A percentile compares a stretch with the other conserved stretches of the same genome.
These are phyloP conservation scores for Trichothecium sympodiale DNA, from an alignment of 2,329 filamentous ascomycete species.

Conservation along the genomic window DNA sequence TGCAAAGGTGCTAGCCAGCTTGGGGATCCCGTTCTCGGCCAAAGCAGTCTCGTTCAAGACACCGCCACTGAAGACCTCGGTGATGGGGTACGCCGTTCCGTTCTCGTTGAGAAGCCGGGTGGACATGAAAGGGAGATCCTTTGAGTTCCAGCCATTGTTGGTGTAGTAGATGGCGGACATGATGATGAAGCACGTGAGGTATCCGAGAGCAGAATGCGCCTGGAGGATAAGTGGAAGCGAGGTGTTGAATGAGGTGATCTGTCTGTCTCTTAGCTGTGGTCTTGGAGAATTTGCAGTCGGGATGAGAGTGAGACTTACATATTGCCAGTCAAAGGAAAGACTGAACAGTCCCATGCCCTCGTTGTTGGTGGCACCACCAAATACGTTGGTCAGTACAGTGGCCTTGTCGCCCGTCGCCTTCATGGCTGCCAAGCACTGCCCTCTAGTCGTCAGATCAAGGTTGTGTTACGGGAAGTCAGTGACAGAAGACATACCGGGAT, in stretches of 20 bases:
- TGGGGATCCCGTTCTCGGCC: slow-evolving; percentile 31
- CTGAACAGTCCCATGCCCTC: slow-evolving; percentile 38
- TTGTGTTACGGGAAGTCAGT: too few species aligned
- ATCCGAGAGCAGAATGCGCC: slow-evolving; percentile 31
- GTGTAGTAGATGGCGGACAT: slow-evolving; percentile 42
- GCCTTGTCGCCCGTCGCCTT: slow-evolving; percentile 35
- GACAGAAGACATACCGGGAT: slow-evolving; percentile 30
- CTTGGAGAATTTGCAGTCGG: too few species aligned
- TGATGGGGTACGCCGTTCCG: slow-evolving; percentile 28
- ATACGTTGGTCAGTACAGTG: slow-evolving; percentile 31
- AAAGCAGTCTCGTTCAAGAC: slow-evolving; percentile 30
- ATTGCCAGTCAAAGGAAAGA: slow-evolving; percentile 44
- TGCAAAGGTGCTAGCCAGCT: slow-evolving; percentile 36
- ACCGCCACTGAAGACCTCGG: slow-evolving; percentile 26
- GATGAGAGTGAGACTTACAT: slow-evolving; percentile 27
- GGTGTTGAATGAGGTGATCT: slow-evolving; percentile 43
- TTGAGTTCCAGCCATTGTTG: slow-evolving; percentile 32
- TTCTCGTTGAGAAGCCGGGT: slow-evolving; percentile 28
- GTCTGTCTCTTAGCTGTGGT: slow-evolving; percentile 1
- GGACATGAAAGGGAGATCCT: slow-evolving; percentile 42
- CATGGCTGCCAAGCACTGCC: slow-evolving; percentile 39
- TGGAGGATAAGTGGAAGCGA: slow-evolving; percentile 42
- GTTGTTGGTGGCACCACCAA: slow-evolving; percentile 40
- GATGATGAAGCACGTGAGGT: slow-evolving; percentile 33
- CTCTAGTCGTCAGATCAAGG: too few species aligned